phyloP scores from a whole-genome alignment of 805 yeast species.

The Metschnikowia matae region DNA sequence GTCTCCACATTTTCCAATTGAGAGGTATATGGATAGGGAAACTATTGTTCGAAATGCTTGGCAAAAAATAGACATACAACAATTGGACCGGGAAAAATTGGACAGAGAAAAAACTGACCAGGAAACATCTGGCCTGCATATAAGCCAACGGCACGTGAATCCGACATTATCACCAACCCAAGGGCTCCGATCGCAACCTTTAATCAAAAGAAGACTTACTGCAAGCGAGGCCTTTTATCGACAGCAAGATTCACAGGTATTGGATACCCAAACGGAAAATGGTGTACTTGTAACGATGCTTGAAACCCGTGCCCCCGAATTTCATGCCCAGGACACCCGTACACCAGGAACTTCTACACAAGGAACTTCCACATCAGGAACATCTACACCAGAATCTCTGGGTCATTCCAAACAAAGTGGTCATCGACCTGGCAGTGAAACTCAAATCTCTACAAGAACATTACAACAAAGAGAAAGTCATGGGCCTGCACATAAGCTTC shows the following conservation, averaged over 20 bases:
- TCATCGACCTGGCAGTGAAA: neutral
- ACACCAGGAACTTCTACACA: neutral
- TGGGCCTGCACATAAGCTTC: no score
- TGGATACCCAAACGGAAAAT: neutral
- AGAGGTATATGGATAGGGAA: neutral
- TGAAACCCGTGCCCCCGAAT: neutral
- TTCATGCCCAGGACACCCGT: neutral
- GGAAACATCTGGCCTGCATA: no score
- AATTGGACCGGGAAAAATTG: no score
- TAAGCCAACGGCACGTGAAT: neutral
- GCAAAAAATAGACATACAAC: neutral
- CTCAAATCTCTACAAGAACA: neutral
- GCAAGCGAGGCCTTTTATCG: conserved; percentile 3
- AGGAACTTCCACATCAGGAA: neutral
- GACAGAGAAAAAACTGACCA: no score
- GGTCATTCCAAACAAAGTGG: neutral
- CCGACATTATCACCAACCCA: neutral
- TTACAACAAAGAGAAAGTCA: neutral
- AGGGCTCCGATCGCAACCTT: neutral
- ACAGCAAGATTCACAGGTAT: neutral
- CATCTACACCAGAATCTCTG: neutral
- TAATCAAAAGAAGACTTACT: neutral
- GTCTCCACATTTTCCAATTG: conserved; percentile 5
- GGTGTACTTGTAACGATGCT: no score
- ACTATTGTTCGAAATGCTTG: neutral